Evolutionary conservation across 495 filamentous ascomycete species (phyloP), one percentile per base, ranked within the genome.

Genomic region (Xylona heveae): DNA sequence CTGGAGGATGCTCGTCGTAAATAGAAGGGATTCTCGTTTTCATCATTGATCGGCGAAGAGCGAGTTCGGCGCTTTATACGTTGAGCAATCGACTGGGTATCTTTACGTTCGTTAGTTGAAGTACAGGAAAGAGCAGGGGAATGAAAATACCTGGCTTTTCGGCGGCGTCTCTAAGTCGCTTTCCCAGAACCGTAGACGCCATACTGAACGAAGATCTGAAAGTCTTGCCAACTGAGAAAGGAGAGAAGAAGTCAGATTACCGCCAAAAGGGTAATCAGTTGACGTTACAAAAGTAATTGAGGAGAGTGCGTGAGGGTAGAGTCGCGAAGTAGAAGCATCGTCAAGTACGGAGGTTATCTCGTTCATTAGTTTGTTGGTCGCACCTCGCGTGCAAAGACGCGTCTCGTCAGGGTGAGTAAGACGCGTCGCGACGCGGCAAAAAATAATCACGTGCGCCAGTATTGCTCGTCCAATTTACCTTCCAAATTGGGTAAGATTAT

Each of bases 181-280:
- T 83, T 48, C 76, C 74, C 32, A 81, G 56, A 31, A 73, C 62
- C 34, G 66, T 60, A 39, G 62, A 57, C 42, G 64, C 59, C 75
- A 80, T 82, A 21, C 30, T 55, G 30, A 36, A 12, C 40, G 41
- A 24, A 30, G 31, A n/a, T 33, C 2, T 13, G 16, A 17, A 4
- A n/a, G 9, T 37, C 35, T 15, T 37, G 35, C 27, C 12, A 19
- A 23, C 8, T 18, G 7, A 20, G 32, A 33, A 21, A 19, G n/a
- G 17, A 37, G 31, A 37, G 35, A 37, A 37, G 18, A 28, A 27
- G 20, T 37, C n/a, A n/a, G n/a, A n/a, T n/a, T n/a, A n/a, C n/a
- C n/a, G n/a, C n/a, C n/a, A n/a, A n/a, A n/a, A n/a, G n/a, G n/a
- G n/a, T n/a, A n/a, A n/a, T n/a, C n/a, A n/a, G n/a, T n/a, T n/a